phyloP scores from a whole-genome alignment of 805 yeast genomes.

The Lachancea meyersii region DNA sequence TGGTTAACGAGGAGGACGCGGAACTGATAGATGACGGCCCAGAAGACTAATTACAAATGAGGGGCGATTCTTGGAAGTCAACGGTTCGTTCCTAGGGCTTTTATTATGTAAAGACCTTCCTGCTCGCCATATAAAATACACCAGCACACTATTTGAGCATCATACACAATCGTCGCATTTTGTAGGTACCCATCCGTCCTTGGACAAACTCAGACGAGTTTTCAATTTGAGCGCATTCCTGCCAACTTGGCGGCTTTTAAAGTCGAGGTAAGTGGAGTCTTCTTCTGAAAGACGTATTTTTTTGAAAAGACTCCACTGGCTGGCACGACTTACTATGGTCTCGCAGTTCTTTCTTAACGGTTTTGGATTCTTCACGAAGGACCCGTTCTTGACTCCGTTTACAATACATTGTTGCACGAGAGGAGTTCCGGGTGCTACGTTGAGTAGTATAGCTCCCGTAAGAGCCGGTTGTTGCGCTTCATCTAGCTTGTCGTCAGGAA shows the following conservation, averaged over 20 bases:
- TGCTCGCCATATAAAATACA: slow-evolving; percentile 10
- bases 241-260: slow-evolving; percentile 24
- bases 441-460: slow-evolving; percentile 14
- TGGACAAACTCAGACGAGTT: slow-evolving; percentile 25
- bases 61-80: no score
- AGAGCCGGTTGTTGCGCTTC: slow-evolving; percentile 18
- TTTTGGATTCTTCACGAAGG: slow-evolving; percentile 37
- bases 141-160: slow-evolving; percentile 10
- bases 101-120: background rate
- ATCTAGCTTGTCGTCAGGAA: slow-evolving; percentile 17
- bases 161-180: slow-evolving; percentile 37
- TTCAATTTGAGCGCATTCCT: slow-evolving; percentile 31
- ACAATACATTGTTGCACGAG: slow-evolving; percentile 35
- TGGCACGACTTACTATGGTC: slow-evolving; percentile 20
- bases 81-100: no score
- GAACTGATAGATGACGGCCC: slow-evolving; percentile 34
- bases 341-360: slow-evolving; percentile 41
- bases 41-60: no score
- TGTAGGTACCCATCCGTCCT: slow-evolving; percentile 46
- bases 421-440: slow-evolving; percentile 3
- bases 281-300: slow-evolving; percentile 4
- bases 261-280: slow-evolving; percentile 26
- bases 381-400: slow-evolving; percentile 59
- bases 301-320: slow-evolving; percentile 23
- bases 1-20: slow-evolving; percentile 33